Conservation (phyloP, 1,284 basidiomycete species). For the Leucoagaricus sp. region DNA sequence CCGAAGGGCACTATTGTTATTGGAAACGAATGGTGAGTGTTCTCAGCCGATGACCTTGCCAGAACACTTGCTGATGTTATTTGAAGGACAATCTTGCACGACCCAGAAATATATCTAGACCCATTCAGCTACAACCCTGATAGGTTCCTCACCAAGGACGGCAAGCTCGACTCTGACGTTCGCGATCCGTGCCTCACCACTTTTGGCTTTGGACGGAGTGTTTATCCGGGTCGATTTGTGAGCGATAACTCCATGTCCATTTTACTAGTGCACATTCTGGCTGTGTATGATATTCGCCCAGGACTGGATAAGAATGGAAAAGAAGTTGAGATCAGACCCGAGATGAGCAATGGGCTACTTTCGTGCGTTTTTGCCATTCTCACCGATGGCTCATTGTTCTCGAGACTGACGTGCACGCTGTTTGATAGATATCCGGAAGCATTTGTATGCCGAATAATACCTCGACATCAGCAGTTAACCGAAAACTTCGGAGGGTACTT, state of each 20-base stretch:
- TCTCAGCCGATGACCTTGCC: background rate
- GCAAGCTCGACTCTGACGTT: slow-evolving; percentile 29
- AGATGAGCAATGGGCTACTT: slow-evolving; percentile 33
- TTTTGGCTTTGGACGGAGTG: slow-evolving; percentile 41
- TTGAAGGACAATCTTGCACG: slow-evolving; percentile 28
- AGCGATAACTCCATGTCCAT: slow-evolving; percentile 41
- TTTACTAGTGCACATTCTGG: slow-evolving; percentile 38
- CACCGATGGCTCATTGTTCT: too few relatives aligned
- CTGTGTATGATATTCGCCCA: slow-evolving; percentile 37
- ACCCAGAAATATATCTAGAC: slow-evolving; percentile 30
- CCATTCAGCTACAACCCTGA: slow-evolving; percentile 38
- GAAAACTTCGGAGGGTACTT: too few relatives aligned
- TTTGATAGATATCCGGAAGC: too few relatives aligned
- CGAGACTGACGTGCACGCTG: too few relatives aligned
- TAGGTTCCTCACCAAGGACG: slow-evolving; percentile 32
- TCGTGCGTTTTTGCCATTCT: slow-evolving; percentile 24
- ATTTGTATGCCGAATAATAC: background rate
- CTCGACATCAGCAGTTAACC: too few relatives aligned
- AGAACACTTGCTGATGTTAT: too few relatives aligned
- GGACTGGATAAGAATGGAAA: slow-evolving; percentile 34
- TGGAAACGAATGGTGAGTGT: background rate
- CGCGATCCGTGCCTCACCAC: slow-evolving; percentile 28
- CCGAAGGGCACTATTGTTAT: slow-evolving; percentile 21
- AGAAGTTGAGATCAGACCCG: slow-evolving; percentile 25
- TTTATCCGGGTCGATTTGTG: slow-evolving; percentile 46